Evolutionary conservation across 2,329 filamentous ascomycete species (phyloP).

Genomic region (Beauveria scarabaeidicola): DNA sequence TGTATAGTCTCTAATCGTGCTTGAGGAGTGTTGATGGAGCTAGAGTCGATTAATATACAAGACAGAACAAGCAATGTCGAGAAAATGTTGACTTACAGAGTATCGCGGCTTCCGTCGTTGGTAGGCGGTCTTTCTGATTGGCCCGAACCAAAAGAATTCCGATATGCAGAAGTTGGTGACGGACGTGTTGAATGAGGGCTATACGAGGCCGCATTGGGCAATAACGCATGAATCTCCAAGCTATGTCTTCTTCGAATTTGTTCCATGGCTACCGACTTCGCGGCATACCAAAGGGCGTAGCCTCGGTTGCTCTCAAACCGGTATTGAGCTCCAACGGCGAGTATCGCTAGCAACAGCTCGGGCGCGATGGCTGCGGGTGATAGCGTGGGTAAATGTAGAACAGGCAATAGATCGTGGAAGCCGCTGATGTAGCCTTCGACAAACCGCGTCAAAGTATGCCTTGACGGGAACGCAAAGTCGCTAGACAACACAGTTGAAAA

Average conservation of each 20-base stretch:
- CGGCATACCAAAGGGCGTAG: constrained; percentile 53
- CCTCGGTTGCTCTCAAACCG: constrained; percentile 52
- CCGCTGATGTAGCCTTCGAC: constrained; percentile 62
- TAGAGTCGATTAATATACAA: constrained; percentile 17
- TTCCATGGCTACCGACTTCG: constrained; percentile 48
- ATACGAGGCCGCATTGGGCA: constrained; percentile 50
- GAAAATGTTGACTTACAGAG: constrained; percentile 39
- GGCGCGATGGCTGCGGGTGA: constrained; percentile 55
- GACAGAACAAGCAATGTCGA: not conserved
- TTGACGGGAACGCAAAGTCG: constrained; percentile 60
- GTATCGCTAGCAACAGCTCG: constrained; percentile 58
- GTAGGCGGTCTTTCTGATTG: constrained; percentile 48
- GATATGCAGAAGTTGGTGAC: constrained; percentile 47
- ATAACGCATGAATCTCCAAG: constrained; percentile 46
- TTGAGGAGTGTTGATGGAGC: constrained; percentile 51
- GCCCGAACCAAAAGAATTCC: constrained; percentile 51
- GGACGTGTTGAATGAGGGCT: constrained; percentile 52
- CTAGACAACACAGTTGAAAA: constrained; percentile 51
- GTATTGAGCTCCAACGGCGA: constrained; percentile 60
- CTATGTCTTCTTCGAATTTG: constrained; percentile 50
- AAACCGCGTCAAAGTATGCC: constrained; percentile 60
- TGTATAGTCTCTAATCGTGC: constrained; percentile 57
- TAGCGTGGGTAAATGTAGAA: constrained; percentile 61
- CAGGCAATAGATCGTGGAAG: constrained; percentile 49
- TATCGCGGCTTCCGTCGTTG: constrained; percentile 50